Percentiles rank a stretch among this genome's conserved stretches.
Evolutionary conservation across 2,329 filamentous ascomycete genomes (phyloP).

Genomic region (Neonectria magnoliae): DNA sequence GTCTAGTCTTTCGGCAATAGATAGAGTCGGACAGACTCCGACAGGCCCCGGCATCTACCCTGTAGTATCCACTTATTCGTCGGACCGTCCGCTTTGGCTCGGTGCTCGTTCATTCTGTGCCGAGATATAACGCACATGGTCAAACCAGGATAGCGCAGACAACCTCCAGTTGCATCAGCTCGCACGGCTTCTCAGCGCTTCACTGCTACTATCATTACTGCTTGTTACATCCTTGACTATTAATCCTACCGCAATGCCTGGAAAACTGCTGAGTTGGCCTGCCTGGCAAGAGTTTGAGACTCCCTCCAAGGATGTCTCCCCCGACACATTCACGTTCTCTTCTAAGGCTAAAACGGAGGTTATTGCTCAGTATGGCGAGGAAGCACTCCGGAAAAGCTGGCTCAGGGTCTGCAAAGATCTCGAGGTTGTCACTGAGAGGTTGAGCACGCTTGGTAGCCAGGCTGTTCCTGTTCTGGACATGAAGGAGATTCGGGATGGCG

Average conservation of each 20-base stretch:
- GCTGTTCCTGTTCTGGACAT: slow-evolving; percentile 47
- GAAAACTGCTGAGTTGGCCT: slow-evolving; percentile 30
- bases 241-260: not conserved
- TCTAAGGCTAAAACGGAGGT: slow-evolving; percentile 46
- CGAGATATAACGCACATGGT: too few relatives aligned
- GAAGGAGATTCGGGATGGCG: slow-evolving; percentile 37
- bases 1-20: too few relatives aligned
- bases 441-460: slow-evolving; percentile 45
- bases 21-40: not conserved
- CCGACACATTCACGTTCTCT: slow-evolving; percentile 29
- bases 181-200: not conserved
- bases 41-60: not conserved
- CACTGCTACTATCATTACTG: not conserved
- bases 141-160: not conserved
- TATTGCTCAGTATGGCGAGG: slow-evolving; percentile 49
- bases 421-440: slow-evolving; percentile 47
- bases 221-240: not conserved
- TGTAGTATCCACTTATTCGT: not conserved
- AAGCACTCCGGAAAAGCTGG: slow-evolving; percentile 49
- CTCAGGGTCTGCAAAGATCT: slow-evolving; percentile 51
- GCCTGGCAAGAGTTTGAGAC: slow-evolving; percentile 36
- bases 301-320: slow-evolving; percentile 14
- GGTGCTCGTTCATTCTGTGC: not conserved
- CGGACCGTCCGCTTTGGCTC: not conserved
- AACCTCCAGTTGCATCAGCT: not conserved